These are phyloP conservation scores for Oryza meyeriana DNA, from an alignment of 176 grass and related monocot genomes.

Conservation along the genomic window DNA sequence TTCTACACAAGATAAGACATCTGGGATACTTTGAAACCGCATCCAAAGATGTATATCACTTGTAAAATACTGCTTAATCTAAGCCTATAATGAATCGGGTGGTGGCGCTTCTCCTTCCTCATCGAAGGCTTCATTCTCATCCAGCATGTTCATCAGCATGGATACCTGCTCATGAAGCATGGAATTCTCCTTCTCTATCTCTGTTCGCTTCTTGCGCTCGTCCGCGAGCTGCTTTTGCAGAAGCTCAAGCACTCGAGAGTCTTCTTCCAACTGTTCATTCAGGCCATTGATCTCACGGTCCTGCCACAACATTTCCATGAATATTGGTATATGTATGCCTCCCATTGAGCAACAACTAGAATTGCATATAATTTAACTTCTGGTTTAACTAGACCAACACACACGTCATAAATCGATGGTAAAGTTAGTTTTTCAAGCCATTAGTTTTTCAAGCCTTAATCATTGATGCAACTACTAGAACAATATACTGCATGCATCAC, in stretches of 20 bases:
- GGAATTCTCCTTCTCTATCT: constrained; percentile 80
- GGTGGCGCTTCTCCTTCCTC: constrained; percentile 57
- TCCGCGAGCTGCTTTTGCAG: constrained; percentile 74
- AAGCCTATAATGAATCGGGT: background rate
- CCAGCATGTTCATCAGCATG: constrained; percentile 81
- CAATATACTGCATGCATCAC: constrained; percentile 6
- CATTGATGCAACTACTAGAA: background rate
- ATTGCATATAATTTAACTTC: constrained; percentile 14
- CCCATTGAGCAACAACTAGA: background rate
- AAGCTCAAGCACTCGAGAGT: constrained; percentile 77
- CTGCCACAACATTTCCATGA: constrained; percentile 40
- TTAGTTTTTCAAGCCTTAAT: background rate
- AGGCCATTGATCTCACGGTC: constrained; percentile 90
- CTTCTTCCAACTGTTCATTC: constrained; percentile 90
- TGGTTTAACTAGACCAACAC: background rate
- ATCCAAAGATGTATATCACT: constrained; percentile 17
- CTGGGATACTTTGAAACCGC: constrained; percentile 33
- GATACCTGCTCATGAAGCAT: constrained; percentile 83
- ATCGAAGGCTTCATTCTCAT: constrained; percentile 53
- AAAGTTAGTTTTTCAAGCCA: constrained; percentile 9
- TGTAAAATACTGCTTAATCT: constrained; percentile 5
- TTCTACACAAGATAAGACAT: constrained; percentile 30
- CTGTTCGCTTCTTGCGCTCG: constrained; percentile 72
- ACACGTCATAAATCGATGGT: background rate
- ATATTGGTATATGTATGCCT: background rate